Conservation (phyloP, 345 rosid genomes). For the Gynandropsis gynandra region DNA sequence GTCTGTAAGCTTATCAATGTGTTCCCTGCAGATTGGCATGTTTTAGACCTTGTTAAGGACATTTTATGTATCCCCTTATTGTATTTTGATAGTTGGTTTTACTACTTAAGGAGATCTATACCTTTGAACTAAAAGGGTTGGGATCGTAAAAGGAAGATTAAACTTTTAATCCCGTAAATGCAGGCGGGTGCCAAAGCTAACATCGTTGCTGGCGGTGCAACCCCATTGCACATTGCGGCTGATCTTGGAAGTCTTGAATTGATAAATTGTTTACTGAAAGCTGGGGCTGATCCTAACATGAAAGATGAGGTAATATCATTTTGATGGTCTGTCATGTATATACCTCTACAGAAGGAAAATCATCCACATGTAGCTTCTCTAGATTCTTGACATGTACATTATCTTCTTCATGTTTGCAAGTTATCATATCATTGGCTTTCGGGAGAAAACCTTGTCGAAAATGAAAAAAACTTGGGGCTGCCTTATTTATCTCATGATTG, state of each 20-base stretch:
- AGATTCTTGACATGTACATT: no score
- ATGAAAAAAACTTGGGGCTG: no score
- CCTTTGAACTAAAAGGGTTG: neutral
- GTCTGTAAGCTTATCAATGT: neutral
- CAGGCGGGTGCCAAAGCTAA: conserved; percentile 85
- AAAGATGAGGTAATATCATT: conserved; percentile 52
- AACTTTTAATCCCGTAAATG: conserved; percentile 15
- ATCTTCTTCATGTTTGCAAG: no score
- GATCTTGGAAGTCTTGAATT: conserved; percentile 62
- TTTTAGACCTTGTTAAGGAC: neutral
- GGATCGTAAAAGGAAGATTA: conserved; percentile 1
- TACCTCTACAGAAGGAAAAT: no score
- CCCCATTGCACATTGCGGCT: conserved; percentile 89
- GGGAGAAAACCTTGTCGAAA: no score
- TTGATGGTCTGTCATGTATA: neutral
- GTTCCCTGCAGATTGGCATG: neutral
- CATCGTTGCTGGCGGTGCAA: conserved; percentile 76
- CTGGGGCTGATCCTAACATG: conserved; percentile 77
- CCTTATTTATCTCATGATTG: no score
- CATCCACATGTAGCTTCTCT: no score
- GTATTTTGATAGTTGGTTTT: neutral
- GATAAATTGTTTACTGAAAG: conserved; percentile 61
- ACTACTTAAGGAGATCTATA: neutral
- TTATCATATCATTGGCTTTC: no score
- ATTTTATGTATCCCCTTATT: neutral